A percentile compares a stretch with the other conserved stretches of the same genome.
phyloP scores from a whole-genome alignment of 495 filamentous ascomycete species.

The Xylaria palmicola region DNA sequence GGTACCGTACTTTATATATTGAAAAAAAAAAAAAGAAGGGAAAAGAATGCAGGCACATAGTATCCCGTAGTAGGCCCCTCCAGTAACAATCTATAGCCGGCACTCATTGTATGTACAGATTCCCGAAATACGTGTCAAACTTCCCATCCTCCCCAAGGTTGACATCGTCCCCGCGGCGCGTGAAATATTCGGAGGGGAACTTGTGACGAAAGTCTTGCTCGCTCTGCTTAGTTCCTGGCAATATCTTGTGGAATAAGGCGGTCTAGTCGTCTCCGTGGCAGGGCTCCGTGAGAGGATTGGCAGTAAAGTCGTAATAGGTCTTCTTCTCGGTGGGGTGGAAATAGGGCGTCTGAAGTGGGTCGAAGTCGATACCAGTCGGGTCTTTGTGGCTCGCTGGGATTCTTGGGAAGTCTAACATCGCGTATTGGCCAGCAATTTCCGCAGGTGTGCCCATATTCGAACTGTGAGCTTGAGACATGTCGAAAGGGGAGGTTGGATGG shows the following conservation, averaged over 20 bases:
- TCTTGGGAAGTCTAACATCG: background rate
- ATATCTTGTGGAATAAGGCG: background rate
- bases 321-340: no score
- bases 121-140: background rate
- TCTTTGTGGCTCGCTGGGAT: background rate
- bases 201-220: constrained; percentile 24
- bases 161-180: background rate
- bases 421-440: background rate
- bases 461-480: background rate
- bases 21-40: no score
- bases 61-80: no score
- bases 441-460: background rate
- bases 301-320: constrained; percentile 25
- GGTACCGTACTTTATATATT: no score
- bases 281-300: constrained; percentile 16
- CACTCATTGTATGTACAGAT: background rate
- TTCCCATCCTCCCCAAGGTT: background rate
- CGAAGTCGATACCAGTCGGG: background rate
- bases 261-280: background rate
- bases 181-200: constrained; percentile 22
- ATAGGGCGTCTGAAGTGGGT: background rate
- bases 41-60: no score
- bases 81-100: no score
- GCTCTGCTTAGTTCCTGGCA: constrained; percentile 19
- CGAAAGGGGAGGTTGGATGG: background rate